Conservation (phyloP, 1,284 basidiomycete species). For the Somion occarium region DNA sequence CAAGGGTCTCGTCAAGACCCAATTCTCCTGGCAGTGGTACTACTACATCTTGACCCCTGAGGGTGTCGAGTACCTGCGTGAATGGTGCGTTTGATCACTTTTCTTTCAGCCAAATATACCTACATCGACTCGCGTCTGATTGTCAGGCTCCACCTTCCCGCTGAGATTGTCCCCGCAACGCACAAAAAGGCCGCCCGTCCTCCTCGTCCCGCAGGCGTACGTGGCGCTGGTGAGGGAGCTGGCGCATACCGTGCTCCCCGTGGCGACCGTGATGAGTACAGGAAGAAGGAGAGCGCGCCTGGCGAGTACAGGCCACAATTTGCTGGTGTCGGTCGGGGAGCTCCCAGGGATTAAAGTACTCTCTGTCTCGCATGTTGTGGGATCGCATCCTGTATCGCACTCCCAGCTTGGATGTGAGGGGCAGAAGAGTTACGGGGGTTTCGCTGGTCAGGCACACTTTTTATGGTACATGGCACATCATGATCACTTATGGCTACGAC, state of each 20-base stretch:
- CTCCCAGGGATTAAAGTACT: slow-evolving; percentile 52
- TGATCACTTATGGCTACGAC: slow-evolving; percentile 19
- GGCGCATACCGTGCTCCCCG: slow-evolving; percentile 80
- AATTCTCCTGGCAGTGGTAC: slow-evolving; percentile 95
- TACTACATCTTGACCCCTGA: slow-evolving; percentile 95
- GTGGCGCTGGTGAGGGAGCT: slow-evolving; percentile 48
- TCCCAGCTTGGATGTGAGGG: slow-evolving; percentile 10
- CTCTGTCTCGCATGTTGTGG: not conserved
- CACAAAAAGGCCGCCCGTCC: slow-evolving; percentile 90
- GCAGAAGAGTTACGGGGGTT: slow-evolving; percentile 15
- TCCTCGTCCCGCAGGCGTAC: slow-evolving; percentile 67
- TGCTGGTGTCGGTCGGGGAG: slow-evolving; percentile 85
- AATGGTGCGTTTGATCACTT: slow-evolving; percentile 60
- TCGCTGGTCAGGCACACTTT: slow-evolving; percentile 1
- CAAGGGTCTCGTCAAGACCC: slow-evolving; percentile 95
- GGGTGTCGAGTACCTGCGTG: slow-evolving; percentile 92
- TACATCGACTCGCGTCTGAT: not conserved
- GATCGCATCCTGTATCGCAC: not conserved
- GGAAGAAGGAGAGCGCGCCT: slow-evolving; percentile 80
- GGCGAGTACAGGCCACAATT: slow-evolving; percentile 82
- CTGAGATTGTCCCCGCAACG: slow-evolving; percentile 91
- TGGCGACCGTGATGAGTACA: slow-evolving; percentile 87
- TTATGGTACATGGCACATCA: slow-evolving; percentile 16
- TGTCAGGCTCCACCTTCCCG: slow-evolving; percentile 82
- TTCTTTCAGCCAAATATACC: not conserved